Conservation (phyloP, 805 yeast genomes). For the Starmerella vaccinii region DNA sequence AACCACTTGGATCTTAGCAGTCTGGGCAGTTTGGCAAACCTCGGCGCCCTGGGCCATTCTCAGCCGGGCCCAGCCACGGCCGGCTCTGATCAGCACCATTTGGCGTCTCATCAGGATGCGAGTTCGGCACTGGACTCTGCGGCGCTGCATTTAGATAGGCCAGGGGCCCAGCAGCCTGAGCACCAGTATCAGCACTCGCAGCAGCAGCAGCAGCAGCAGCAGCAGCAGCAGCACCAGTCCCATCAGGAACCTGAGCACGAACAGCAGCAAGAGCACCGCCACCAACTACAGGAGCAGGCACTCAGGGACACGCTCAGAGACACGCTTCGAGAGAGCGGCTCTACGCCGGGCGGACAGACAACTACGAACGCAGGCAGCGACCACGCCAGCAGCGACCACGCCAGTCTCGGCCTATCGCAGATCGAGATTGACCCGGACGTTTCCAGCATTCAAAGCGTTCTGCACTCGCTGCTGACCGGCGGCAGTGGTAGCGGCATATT, state of each 20-base stretch:
- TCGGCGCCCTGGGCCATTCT: not conserved
- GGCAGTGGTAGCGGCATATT: not conserved
- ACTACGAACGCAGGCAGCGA: too few relatives aligned
- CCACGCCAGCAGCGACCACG: not conserved
- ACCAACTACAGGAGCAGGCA: too few relatives aligned
- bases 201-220: too few relatives aligned
- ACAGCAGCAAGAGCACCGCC: too few relatives aligned
- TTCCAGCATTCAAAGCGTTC: conserved; percentile 19
- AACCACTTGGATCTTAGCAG: not conserved
- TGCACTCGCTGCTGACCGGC: conserved; percentile 15
- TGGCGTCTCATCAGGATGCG: not conserved
- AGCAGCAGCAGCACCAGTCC: too few relatives aligned
- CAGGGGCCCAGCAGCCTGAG: not conserved
- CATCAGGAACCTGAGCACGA: too few relatives aligned
- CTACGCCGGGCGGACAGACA: too few relatives aligned
- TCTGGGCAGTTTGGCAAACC: not conserved
- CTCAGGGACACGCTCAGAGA: too few relatives aligned
- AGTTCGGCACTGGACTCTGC: not conserved
- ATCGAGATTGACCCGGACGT: conserved; percentile 20
- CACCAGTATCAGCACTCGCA: too few relatives aligned
- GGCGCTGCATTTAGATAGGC: not conserved
- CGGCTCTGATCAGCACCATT: not conserved
- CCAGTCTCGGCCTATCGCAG: not conserved
- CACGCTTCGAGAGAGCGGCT: too few relatives aligned
- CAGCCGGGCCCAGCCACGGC: not conserved